Evolutionary conservation across 805 yeast genomes (phyloP).

Genomic region (Candida boidinii): DNA sequence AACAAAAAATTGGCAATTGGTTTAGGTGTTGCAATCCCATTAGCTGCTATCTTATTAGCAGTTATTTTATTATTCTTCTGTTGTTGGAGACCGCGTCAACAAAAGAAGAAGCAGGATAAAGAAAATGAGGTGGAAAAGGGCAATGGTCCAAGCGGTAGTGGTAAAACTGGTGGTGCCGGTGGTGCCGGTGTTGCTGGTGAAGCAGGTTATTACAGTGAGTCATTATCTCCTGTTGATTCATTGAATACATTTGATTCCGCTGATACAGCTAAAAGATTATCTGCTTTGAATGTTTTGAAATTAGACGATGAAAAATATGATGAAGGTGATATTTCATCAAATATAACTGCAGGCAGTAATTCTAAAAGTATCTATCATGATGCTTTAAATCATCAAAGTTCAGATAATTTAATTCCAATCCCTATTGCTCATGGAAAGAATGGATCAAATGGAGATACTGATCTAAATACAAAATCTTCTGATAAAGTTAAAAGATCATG

Average conservation of each 20-base stretch:
- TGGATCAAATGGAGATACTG: conserved; percentile 6
- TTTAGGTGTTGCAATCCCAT: conserved; percentile 80
- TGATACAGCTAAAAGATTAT: conserved; percentile 27
- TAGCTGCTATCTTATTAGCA: conserved; percentile 40
- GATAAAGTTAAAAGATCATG: conserved; percentile 45
- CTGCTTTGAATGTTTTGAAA: conserved; percentile 43
- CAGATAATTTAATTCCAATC: conserved; percentile 31
- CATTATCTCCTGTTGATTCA: too few relatives aligned
- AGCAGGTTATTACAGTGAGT: conserved; percentile 20
- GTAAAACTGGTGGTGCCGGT: conserved; percentile 15
- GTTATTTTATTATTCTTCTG: conserved; percentile 44
- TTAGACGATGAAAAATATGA: conserved; percentile 32
- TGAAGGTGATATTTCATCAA: conserved; percentile 31
- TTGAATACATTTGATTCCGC: conserved; percentile 1
- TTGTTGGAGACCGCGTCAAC: conserved; percentile 40
- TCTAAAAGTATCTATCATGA: conserved; percentile 28
- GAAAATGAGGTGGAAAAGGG: conserved; percentile 19
- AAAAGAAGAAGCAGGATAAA: conserved; percentile 19
- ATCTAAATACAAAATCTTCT: too few relatives aligned
- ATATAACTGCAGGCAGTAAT: conserved; percentile 16
- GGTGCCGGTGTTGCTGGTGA: conserved; percentile 31
- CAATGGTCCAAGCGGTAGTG: conserved; percentile 10
- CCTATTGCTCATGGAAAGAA: too few relatives aligned
- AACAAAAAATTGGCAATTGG: conserved; percentile 73
- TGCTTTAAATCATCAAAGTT: conserved; percentile 29